These are phyloP conservation scores for Psidium guajava DNA, from an alignment of 345 rosid genomes.

Conservation along the genomic window DNA sequence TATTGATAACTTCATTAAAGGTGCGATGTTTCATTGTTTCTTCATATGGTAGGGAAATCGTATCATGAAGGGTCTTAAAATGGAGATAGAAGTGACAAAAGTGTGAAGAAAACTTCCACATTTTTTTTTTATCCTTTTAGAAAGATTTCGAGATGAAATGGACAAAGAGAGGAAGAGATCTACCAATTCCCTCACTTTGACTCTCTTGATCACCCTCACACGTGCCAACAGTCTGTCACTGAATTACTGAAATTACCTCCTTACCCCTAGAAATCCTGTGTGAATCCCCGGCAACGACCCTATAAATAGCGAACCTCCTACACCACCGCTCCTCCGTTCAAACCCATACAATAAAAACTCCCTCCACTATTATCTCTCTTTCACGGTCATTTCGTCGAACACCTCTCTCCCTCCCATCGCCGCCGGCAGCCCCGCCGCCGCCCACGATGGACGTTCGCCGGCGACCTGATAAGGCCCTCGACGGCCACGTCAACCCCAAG, in stretches of 20 bases:
- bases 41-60: neutral
- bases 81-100: neutral
- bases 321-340: neutral
- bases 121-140: neutral
- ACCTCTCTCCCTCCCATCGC: neutral
- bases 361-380: neutral
- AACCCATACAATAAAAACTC: neutral
- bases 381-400: neutral
- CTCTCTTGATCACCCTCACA: neutral
- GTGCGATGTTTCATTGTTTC: neutral
- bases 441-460: slow-evolving; percentile 7
- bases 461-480: neutral
- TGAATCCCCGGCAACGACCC: neutral
- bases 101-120: neutral
- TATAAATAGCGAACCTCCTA: neutral
- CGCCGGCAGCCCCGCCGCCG: neutral
- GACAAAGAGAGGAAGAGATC: neutral
- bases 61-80: neutral
- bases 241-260: neutral
- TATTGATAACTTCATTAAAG: too few species aligned
- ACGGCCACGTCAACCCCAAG: neutral
- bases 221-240: neutral
- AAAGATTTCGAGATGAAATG: neutral
- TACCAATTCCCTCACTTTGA: neutral
- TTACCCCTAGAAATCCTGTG: neutral